A percentile compares a stretch with the other conserved stretches of the same genome.
Evolutionary conservation across 192 early-diverging fungal genomes (phyloP).

Genomic region (Glomus cerebriforme): DNA sequence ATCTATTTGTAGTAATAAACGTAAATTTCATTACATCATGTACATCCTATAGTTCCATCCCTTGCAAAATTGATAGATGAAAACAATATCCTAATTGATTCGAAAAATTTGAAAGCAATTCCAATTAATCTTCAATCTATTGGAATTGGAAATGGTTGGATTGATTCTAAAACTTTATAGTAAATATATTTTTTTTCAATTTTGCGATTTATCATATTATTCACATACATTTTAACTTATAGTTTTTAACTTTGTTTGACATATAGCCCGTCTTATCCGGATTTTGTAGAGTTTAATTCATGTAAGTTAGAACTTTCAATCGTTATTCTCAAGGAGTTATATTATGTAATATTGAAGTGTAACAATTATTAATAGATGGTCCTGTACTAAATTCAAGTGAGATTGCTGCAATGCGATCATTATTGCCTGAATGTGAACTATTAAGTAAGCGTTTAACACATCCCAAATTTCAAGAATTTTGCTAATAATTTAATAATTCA

Average conservation of each 20-base stretch:
- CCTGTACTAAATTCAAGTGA: conserved; percentile 45
- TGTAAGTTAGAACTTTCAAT: background rate
- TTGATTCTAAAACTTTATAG: conserved; percentile 49
- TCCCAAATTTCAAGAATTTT: too few species aligned
- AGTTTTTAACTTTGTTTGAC: background rate
- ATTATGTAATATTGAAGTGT: background rate
- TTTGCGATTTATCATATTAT: too few species aligned
- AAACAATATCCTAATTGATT: conserved; percentile 15
- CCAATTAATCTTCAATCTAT: conserved; percentile 47
- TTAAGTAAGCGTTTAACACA: background rate
- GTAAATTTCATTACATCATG: too few species aligned
- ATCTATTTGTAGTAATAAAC: too few species aligned
- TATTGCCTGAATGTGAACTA: conserved; percentile 22
- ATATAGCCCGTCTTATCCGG: background rate
- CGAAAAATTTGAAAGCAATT: background rate
- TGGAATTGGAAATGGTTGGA: conserved; percentile 58
- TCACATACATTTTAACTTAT: background rate
- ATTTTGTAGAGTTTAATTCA: background rate
- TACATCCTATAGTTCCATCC: conserved; percentile 36
- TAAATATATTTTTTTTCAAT: conserved; percentile 25
- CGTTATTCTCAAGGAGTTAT: too few species aligned
- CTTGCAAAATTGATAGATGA: conserved; percentile 35
- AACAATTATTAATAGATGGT: conserved; percentile 43
- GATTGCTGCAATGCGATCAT: conserved; percentile 50
- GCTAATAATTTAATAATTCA: too few species aligned